Conservation (phyloP, 192 early-diverging fungal species). For the Oehlia diaphana region DNA sequence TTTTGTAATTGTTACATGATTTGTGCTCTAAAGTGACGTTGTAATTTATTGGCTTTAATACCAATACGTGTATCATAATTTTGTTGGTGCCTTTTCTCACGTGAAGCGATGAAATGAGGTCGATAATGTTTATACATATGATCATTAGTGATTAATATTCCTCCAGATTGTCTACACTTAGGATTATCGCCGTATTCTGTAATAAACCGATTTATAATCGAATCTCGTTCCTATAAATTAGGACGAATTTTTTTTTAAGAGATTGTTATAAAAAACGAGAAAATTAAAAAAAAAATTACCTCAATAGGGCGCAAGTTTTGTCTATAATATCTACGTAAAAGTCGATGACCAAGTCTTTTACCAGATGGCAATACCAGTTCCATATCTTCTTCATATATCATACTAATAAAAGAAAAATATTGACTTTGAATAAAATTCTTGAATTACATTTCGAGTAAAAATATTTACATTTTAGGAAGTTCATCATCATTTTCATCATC, state of each 20-base stretch:
- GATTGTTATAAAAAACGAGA: neutral
- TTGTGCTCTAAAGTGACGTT: slow-evolving; percentile 84
- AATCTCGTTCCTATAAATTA: slow-evolving; percentile 5
- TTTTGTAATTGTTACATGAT: slow-evolving; percentile 53
- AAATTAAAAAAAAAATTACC: slow-evolving; percentile 38
- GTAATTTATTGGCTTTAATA: slow-evolving; percentile 80
- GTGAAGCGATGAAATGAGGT: slow-evolving; percentile 25
- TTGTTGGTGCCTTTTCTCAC: slow-evolving; percentile 29
- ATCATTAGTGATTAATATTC: slow-evolving; percentile 38
- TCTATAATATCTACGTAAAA: slow-evolving; percentile 79
- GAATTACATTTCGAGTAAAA: too few relatives aligned
- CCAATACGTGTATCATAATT: slow-evolving; percentile 68
- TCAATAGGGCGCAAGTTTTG: slow-evolving; percentile 73
- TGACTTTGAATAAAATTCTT: neutral
- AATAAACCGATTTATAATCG: slow-evolving; percentile 67
- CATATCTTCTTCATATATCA: slow-evolving; percentile 73
- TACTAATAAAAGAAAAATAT: slow-evolving; percentile 38
- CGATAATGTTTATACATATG: slow-evolving; percentile 42
- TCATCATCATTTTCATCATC: slow-evolving; percentile 38
- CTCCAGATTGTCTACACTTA: slow-evolving; percentile 45
- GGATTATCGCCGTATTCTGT: slow-evolving; percentile 64
- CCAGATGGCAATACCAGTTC: slow-evolving; percentile 89
- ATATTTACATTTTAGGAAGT: slow-evolving; percentile 6
- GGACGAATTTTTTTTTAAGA: neutral
- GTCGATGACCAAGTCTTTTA: slow-evolving; percentile 75